Conservation (phyloP, 257 asterid species). For the Solanum tarapatanum region DNA sequence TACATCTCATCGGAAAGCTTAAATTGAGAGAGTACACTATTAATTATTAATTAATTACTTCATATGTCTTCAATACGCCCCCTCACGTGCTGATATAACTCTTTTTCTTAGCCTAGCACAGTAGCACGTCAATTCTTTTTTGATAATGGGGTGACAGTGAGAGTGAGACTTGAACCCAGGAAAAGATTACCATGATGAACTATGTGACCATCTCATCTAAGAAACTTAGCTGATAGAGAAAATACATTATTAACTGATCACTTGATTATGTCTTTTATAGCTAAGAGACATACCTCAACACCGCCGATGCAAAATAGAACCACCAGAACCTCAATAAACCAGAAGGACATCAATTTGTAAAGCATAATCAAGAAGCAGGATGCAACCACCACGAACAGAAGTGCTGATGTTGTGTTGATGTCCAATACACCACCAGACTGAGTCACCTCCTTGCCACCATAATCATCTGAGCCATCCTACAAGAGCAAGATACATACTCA, state of each 20-base stretch:
- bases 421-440: conserved; percentile 58
- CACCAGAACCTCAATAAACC: conserved; percentile 87
- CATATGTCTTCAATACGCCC: neutral
- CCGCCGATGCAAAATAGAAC: conserved; percentile 93
- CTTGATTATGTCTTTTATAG: neutral
- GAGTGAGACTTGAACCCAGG: neutral
- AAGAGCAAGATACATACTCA: neutral
- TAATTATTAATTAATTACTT: neutral
- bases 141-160: neutral
- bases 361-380: conserved; percentile 89
- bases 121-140: neutral
- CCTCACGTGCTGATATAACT: neutral
- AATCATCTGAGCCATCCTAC: conserved; percentile 83
- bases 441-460: conserved; percentile 22
- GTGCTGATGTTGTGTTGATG: conserved; percentile 61
- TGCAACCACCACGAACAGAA: conserved; percentile 72
- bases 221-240: neutral
- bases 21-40: neutral
- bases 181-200: neutral
- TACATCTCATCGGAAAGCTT: neutral
- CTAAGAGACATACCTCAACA: conserved; percentile 50
- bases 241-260: neutral
- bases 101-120: neutral
- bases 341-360: conserved; percentile 78
- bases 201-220: neutral